These are phyloP conservation scores for Bretschneidera sinensis DNA, from an alignment of 345 rosid genomes.

Conservation along the genomic window DNA sequence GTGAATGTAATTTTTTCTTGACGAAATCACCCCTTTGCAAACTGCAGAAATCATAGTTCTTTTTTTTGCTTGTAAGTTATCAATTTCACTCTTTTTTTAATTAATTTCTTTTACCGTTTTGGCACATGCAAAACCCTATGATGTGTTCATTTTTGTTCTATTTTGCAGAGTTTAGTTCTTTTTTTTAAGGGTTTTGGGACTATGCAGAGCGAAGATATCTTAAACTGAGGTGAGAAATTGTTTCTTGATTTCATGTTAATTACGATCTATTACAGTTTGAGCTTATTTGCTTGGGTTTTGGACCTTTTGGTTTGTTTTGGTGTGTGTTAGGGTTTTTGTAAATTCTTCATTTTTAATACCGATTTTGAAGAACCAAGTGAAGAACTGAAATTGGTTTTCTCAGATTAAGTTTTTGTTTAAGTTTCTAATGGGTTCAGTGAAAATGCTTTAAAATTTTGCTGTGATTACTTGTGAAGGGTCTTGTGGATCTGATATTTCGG, in stretches of 20 bases:
- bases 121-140: slow-evolving; percentile 17
- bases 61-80: slow-evolving; percentile 18
- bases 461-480: not conserved
- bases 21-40: slow-evolving; percentile 8
- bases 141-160: slow-evolving; percentile 13
- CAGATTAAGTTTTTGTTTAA: slow-evolving; percentile 13
- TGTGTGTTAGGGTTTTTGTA: slow-evolving; percentile 8
- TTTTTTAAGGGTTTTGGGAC: slow-evolving; percentile 21
- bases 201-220: slow-evolving; percentile 19
- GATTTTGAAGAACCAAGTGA: slow-evolving; percentile 10
- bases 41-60: not conserved
- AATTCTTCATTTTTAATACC: not conserved
- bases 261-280: slow-evolving; percentile 17
- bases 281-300: slow-evolving; percentile 1
- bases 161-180: slow-evolving; percentile 18
- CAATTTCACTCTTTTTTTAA: slow-evolving; percentile 1
- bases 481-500: slow-evolving; percentile 27
- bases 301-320: not conserved
- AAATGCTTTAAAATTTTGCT: too few species aligned
- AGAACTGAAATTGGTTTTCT: slow-evolving; percentile 20
- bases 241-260: slow-evolving; percentile 17
- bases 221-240: slow-evolving; percentile 29
- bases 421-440: not conserved
- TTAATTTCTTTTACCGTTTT: not conserved
- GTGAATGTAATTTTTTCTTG: slow-evolving; percentile 1